phyloP scores from a whole-genome alignment of 345 rosid genomes.

The Citrus reticulata region DNA sequence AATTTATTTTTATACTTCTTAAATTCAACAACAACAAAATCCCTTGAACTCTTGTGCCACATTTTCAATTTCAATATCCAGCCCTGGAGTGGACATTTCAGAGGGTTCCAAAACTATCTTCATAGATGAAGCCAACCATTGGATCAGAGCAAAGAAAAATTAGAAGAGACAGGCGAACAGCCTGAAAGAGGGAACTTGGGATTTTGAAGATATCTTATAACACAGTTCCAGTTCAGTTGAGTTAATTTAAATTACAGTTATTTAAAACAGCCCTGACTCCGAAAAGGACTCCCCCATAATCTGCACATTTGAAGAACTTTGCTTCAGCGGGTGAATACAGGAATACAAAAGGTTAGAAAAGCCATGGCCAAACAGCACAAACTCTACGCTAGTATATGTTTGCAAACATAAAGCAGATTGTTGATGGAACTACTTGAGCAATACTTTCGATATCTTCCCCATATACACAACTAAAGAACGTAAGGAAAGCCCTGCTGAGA shows the following conservation, averaged over 20 bases:
- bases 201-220: background rate
- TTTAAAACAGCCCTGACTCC: conserved; percentile 16
- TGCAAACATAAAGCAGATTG: conserved; percentile 17
- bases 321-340: conserved; percentile 5
- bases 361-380: background rate
- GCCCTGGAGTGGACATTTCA: background rate
- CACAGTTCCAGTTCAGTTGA: background rate
- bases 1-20: background rate
- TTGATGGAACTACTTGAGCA: conserved; percentile 49
- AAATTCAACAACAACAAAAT: background rate
- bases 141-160: background rate
- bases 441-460: conserved; percentile 73
- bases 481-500: conserved; percentile 84
- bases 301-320: conserved; percentile 16
- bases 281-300: conserved; percentile 22
- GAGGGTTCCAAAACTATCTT: conserved; percentile 3
- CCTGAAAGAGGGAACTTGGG: background rate
- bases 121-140: background rate
- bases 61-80: background rate
- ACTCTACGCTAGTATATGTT: background rate
- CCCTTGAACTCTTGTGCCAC: background rate
- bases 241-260: conserved; percentile 6
- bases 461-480: conserved; percentile 84
- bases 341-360: conserved; percentile 6
- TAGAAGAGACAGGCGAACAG: background rate